phyloP scores from a whole-genome alignment of 306 rosid genomes.

The Quercus gilva region DNA sequence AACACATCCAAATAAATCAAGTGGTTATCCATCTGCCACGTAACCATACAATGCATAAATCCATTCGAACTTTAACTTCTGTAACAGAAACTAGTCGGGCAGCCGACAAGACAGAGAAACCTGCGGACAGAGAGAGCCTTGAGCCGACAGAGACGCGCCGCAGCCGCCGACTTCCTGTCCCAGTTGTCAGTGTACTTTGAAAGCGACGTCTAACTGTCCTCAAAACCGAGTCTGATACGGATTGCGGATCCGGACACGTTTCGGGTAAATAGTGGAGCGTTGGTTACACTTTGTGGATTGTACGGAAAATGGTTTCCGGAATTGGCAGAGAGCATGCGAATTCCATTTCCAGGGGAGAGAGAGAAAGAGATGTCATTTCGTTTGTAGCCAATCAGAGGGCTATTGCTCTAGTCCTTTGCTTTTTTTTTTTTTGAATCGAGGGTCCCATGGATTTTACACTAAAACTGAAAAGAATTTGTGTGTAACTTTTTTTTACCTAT shows the following conservation, averaged over 20 bases:
- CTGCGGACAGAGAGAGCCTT: slow-evolving; percentile 19
- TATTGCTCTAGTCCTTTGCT: no score
- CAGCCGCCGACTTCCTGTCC: slow-evolving; percentile 48
- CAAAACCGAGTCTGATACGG: neutral
- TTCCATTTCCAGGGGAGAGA: neutral
- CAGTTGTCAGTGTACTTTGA: slow-evolving; percentile 4
- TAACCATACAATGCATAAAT: neutral
- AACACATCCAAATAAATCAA: neutral
- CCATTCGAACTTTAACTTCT: neutral
- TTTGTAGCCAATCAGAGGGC: neutral
- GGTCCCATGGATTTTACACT: neutral
- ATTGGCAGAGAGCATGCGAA: slow-evolving; percentile 27
- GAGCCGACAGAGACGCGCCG: slow-evolving; percentile 54
- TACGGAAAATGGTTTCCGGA: slow-evolving; percentile 9
- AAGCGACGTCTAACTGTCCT: slow-evolving; percentile 29
- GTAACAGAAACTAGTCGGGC: neutral
- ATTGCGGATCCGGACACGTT: neutral
- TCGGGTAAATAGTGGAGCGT: neutral
- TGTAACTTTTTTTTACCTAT: no score
- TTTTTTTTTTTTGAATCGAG: neutral
- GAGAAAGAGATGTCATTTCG: neutral
- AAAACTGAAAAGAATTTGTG: no score
- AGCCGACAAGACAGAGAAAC: slow-evolving; percentile 22
- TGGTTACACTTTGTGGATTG: neutral
- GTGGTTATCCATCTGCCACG: neutral